Percentiles rank a stretch among this genome's conserved stretches.
Evolutionary conservation across 768 basidiomycete genomes (phyloP).

Genomic region (Coprinopsis sp.): DNA sequence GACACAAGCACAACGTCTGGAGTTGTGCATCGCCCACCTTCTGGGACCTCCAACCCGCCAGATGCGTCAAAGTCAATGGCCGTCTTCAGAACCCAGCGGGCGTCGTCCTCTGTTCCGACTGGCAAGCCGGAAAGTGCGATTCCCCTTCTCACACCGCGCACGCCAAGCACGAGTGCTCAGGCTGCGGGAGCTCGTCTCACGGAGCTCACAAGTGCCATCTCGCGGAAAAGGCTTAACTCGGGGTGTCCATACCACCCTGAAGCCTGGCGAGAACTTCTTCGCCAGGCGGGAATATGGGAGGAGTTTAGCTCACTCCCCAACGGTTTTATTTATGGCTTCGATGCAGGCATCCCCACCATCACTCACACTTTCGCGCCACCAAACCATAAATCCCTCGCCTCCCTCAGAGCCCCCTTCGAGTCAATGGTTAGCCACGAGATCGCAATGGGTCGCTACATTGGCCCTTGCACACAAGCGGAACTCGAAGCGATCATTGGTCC

Average conservation of each 20-base stretch:
- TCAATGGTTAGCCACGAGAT: conserved; percentile 22
- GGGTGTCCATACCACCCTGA: conserved; percentile 27
- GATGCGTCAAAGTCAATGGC: conserved; percentile 13
- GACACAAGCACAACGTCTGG: conserved; percentile 19
- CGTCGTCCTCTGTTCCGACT: conserved; percentile 29
- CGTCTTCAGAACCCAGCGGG: conserved; percentile 19
- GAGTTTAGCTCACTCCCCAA: conserved; percentile 24
- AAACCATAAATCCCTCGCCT: conserved; percentile 23
- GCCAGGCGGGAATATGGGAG: conserved; percentile 9
- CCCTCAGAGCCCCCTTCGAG: conserved; percentile 9
- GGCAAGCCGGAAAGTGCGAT: conserved; percentile 27
- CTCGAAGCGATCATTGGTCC: conserved; percentile 29
- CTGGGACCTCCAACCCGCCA: conserved; percentile 17
- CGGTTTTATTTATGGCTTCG: conserved; percentile 27
- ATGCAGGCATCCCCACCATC: conserved; percentile 27
- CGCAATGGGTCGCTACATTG: conserved; percentile 21
- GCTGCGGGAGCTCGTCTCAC: conserved; percentile 32
- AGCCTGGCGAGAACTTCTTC: conserved; percentile 26
- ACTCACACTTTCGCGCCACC: conserved; percentile 23
- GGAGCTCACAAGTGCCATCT: conserved; percentile 37
- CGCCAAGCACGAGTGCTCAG: conserved; percentile 35
- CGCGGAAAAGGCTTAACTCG: conserved; percentile 22
- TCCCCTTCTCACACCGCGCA: conserved; percentile 18
- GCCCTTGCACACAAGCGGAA: conserved; percentile 22
- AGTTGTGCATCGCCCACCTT: conserved; percentile 14